Percentiles rank a stretch among this genome's conserved stretches.
These are phyloP conservation scores for Hymenotorrendiella dingleyae DNA, from an alignment of 2,329 filamentous ascomycete species.

Conservation along the genomic window DNA sequence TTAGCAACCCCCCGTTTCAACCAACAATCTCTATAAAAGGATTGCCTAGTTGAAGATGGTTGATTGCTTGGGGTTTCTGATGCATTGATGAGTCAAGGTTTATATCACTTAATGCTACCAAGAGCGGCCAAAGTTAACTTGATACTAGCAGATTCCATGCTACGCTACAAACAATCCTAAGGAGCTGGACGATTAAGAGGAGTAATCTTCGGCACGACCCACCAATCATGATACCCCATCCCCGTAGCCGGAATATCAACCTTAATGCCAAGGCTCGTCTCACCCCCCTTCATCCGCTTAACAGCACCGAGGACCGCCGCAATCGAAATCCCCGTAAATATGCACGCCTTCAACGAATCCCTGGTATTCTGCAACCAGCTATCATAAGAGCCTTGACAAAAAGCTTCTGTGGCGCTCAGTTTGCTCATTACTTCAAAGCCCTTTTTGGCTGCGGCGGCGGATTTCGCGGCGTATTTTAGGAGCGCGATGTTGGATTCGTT, in stretches of 20 bases:
- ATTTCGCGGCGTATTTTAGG: conserved; percentile 31
- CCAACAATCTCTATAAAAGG: too few species aligned
- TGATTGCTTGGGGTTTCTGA: too few species aligned
- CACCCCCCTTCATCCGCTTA: conserved; percentile 29
- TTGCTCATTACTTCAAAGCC: conserved; percentile 52
- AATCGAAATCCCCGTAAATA: conserved; percentile 61
- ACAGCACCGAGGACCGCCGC: conserved; percentile 53
- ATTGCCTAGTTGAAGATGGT: too few species aligned
- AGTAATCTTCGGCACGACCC: conserved; percentile 49
- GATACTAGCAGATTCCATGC: too few species aligned
- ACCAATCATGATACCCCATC: conserved; percentile 57
- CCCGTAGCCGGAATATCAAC: conserved; percentile 47
- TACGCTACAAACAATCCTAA: too few species aligned
- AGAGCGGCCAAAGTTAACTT: too few species aligned
- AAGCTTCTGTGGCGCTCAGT: conserved; percentile 45
- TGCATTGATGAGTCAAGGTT: too few species aligned
- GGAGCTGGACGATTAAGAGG: too few species aligned
- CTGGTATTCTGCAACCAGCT: conserved; percentile 57
- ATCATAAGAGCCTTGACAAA: conserved; percentile 50
- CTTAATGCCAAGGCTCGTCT: conserved; percentile 36
- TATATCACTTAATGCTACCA: too few species aligned
- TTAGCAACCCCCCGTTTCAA: too few species aligned
- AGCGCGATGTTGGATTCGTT: conserved; percentile 31
- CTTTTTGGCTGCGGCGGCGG: conserved; percentile 37
- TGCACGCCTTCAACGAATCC: conserved; percentile 61